Evolutionary conservation across 208 protist species (phyloP), one percentile per base, ranked within the genome.

Genomic region (Wallacemonas sp.): DNA sequence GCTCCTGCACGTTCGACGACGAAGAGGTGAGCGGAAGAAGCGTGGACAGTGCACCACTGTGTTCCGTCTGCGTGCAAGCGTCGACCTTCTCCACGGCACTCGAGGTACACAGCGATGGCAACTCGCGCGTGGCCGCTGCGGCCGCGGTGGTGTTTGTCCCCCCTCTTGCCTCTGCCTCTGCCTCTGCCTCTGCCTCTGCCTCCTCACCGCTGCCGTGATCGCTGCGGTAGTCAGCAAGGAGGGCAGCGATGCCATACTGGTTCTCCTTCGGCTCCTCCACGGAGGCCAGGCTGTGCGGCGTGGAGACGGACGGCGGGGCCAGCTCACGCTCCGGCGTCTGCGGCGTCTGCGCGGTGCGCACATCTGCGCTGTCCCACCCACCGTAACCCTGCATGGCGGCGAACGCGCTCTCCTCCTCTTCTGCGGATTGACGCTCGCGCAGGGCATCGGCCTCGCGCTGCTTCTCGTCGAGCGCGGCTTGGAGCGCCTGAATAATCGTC

Each of bases 181-280:
- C n/a, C n/a, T n/a, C n/a, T n/a, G n/a, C n/a, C n/a, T n/a, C n/a
- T n/a, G n/a, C n/a, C n/a, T n/a, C n/a, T n/a, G n/a, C n/a, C n/a
- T 33, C 26, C 25, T 3, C 49, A 33, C 20, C 26, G 10, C 20
- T 22, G 25, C n/a, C 26, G 26, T n/a, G 5, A 12, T 8, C 52
- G 20, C 52, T 59, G 14, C 52, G 52, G 52, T 59, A 59, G 31
- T 59, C 52, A 23, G 52, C 52, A 23, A 59, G 52, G 3, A 59
- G 52, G 7, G 36, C 52, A 5, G 14, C 52, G 29, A 59, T 22
- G n/a, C n/a, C 42, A 22, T 23, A 7, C 42, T 5, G 18, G 42
- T 14, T 16, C n/a, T 7, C 8, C 36, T 39, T 12, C 12, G 4
- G 36, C 12, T 39, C 36, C 12, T 39, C 18, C n/a, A n/a, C n/a